Base-by-base conservation (phyloP, 306 rosid species). In the Prosopis cineraria region DNA sequence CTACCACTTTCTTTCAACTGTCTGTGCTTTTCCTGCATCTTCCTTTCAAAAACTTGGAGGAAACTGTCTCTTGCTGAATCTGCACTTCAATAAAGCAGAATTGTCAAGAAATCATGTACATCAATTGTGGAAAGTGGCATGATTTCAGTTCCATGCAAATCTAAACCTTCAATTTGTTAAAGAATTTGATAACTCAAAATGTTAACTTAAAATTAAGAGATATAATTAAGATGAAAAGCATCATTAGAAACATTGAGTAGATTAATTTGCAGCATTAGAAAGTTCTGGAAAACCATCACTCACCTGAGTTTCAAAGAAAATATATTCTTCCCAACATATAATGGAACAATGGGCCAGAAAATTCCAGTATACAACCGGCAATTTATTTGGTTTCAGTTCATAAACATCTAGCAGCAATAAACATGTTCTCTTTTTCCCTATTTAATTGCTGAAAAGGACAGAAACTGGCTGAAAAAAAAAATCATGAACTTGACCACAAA, bases 1-100 rank as follows among this genome's bases (percentile, higher is more conserved):
- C 36, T 83, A 94, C 98, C 98, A 82, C 97, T 92, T 86, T 92
- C 87, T 94, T 81, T 91, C 56, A 94, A 89, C 73, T 83, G 87
- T 78, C 72, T 85, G 16, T 37, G 96, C 84, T 92, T 90, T 81
- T 94, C 98, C 81, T 94, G 93, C 93, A 91, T 87, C 88, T 94
- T 94, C 89, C 83, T 82, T 83, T 87, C 89, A 86, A 95, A 95
- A 72, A 90, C 84, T 86, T 83, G 87, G 87, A 88, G 85, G 92
- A 92, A 90, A 78, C 73, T 89, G 79, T 87, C 89, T 77, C 85
- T 84, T 40, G 90, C 80, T 43, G 97, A 89, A 82, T 92, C 98
- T 95, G 96, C 91, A 90, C 76, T 63, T 41, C 72, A 10, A 89
- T 78, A 53, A 86, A 78, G 58, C 83, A 45, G 72, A 56, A 79